These are phyloP conservation scores for Beauveria varroae DNA, from an alignment of 2,329 filamentous ascomycete species.

Conservation along the genomic window DNA sequence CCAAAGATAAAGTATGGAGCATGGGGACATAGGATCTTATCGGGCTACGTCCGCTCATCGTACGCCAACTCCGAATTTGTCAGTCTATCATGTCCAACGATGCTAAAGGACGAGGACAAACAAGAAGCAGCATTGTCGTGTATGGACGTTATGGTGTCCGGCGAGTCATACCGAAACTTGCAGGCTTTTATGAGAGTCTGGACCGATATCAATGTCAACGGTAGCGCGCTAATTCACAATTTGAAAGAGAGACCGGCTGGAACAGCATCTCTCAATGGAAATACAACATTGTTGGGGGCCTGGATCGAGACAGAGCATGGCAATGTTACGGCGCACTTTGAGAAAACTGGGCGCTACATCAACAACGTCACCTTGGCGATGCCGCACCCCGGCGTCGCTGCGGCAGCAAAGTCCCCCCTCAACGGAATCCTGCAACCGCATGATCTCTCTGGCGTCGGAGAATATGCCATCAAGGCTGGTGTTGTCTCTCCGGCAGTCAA, in stretches of 20 bases:
- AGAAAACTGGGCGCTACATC: conserved; percentile 47
- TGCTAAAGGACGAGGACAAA: conserved; percentile 42
- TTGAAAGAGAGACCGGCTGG: conserved; percentile 47
- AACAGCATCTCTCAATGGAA: conserved; percentile 59
- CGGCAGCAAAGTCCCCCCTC: conserved; percentile 49
- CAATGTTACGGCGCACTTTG: conserved; percentile 44
- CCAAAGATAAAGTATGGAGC: conserved; percentile 59
- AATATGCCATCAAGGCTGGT: conserved; percentile 60
- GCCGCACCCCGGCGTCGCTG: conserved; percentile 63
- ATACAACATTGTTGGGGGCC: conserved; percentile 60
- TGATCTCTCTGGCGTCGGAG: conserved; percentile 56
- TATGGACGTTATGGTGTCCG: conserved; percentile 60
- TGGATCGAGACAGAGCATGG: conserved; percentile 56
- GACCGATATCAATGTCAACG: conserved; percentile 37
- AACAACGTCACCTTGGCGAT: conserved; percentile 74
- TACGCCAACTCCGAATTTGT: conserved; percentile 59
- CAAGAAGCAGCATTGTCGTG: conserved; percentile 46
- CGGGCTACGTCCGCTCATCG: conserved; percentile 48
- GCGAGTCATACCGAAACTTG: conserved; percentile 64
- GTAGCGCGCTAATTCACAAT: conserved; percentile 32
- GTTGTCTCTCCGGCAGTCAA: conserved; percentile 66
- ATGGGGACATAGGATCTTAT: conserved; percentile 41
- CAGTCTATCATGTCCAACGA: conserved; percentile 49
- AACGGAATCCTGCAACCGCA: conserved; percentile 66
- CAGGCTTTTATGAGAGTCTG: conserved; percentile 52